Conservation (phyloP, 495 filamentous ascomycete genomes). For the Penicillium odoratum region DNA sequence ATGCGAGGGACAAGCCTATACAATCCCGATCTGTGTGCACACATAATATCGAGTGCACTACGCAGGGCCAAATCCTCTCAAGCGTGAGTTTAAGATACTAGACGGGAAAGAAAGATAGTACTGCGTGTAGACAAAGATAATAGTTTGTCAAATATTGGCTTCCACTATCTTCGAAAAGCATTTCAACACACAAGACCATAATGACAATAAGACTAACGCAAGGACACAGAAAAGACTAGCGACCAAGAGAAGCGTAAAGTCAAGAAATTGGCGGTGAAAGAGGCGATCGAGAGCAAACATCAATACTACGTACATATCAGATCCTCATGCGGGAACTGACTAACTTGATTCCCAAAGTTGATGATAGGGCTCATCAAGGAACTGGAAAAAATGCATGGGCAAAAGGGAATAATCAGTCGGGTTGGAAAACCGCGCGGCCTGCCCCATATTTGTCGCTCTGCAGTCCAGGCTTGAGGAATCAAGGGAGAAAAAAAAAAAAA, state of each 20-base stretch:
- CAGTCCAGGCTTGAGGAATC: not conserved
- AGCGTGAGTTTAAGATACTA: not conserved
- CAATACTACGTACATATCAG: conserved; percentile 11
- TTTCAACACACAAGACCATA: conserved; percentile 13
- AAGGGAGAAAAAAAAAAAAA: not conserved
- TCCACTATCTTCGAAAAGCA: conserved; percentile 14
- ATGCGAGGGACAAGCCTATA: not conserved
- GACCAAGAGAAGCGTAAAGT: not conserved
- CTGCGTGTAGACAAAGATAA: conserved; percentile 21
- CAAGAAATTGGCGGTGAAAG: not conserved
- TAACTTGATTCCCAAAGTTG: not conserved
- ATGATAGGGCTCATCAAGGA: not conserved
- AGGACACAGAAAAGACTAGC: not conserved
- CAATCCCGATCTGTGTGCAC: not conserved
- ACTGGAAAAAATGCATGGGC: not conserved
- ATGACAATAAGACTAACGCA: not conserved
- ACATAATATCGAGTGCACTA: not conserved
- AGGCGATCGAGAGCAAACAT: not conserved
- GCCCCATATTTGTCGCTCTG: conserved; percentile 1
- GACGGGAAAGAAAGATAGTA: not conserved
- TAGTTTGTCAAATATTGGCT: conserved; percentile 23
- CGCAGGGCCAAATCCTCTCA: not conserved
- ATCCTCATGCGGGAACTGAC: not conserved
- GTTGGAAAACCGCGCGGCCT: not conserved
- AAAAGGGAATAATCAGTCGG: not conserved